A percentile compares a stretch with the other conserved stretches of the same genome.
These are phyloP conservation scores for Intubia oerlemansii DNA, from an alignment of 2,329 filamentous ascomycete genomes.

Conservation along the genomic window DNA sequence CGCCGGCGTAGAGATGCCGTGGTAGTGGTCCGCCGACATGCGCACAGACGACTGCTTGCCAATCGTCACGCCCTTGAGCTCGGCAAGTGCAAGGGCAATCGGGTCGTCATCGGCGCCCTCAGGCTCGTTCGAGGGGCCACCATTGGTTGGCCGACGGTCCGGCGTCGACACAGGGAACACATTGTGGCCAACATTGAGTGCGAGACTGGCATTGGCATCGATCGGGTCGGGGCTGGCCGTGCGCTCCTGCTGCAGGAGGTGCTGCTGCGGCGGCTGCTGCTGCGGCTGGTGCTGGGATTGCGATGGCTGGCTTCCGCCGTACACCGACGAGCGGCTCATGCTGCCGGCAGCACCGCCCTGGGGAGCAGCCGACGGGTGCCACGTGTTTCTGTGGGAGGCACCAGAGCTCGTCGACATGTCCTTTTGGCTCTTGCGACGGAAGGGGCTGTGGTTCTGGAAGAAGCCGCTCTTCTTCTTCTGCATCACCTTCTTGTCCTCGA, in stretches of 20 bases:
- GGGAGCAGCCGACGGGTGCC: slow-evolving; percentile 21
- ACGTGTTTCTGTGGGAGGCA: slow-evolving; percentile 32
- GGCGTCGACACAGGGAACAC: slow-evolving; percentile 81
- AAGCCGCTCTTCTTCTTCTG: slow-evolving; percentile 61
- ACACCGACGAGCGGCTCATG: slow-evolving; percentile 3
- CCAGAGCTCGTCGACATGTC: slow-evolving; percentile 24
- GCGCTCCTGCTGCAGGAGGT: slow-evolving; percentile 9
- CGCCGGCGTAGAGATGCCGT: slow-evolving; percentile 73
- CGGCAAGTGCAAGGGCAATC: slow-evolving; percentile 77
- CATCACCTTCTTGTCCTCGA: slow-evolving; percentile 42
- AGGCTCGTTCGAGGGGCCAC: slow-evolving; percentile 31
- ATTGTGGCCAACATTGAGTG: slow-evolving; percentile 86
- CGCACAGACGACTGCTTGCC: slow-evolving; percentile 60
- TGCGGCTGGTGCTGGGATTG: not conserved
- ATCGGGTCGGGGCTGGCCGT: slow-evolving; percentile 60
- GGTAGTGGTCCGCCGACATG: slow-evolving; percentile 90
- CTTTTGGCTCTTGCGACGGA: slow-evolving; percentile 78
- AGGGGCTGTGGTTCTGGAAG: slow-evolving; percentile 83
- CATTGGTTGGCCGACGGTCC: slow-evolving; percentile 19
- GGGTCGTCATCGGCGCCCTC: slow-evolving; percentile 53
- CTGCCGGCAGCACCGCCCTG: slow-evolving; percentile 4
- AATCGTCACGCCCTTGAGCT: slow-evolving; percentile 63
- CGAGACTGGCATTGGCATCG: slow-evolving; percentile 79
- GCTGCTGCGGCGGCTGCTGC: slow-evolving; percentile 1
- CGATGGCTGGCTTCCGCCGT: slow-evolving; percentile 1